A percentile compares a stretch with the other conserved stretches of the same genome.
These are phyloP conservation scores for Lithocarpus polystachyus DNA, from an alignment of 306 rosid genomes.

Conservation along the genomic window DNA sequence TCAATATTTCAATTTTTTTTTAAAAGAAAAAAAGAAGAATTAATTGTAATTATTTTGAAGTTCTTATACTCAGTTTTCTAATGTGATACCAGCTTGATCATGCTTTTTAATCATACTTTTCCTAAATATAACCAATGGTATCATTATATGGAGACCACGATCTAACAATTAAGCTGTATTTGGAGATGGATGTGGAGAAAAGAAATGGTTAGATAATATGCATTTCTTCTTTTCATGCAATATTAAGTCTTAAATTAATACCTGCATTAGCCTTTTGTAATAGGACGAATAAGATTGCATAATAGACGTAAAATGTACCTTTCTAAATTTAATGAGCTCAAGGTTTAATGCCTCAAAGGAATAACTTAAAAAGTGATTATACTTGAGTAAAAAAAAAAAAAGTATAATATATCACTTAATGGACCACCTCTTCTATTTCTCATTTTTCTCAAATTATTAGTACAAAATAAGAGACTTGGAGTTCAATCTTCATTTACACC, in stretches of 20 bases:
- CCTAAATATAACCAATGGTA: conserved; percentile 16
- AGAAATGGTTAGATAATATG: background rate
- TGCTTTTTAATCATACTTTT: conserved; percentile 24
- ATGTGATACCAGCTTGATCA: no score
- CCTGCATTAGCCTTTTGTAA: background rate
- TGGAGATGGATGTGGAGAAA: conserved; percentile 8
- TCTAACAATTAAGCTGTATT: conserved; percentile 4
- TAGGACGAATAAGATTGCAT: background rate
- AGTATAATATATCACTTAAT: no score
- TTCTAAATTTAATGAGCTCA: background rate
- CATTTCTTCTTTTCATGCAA: background rate
- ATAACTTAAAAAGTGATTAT: background rate
- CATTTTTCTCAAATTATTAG: no score
- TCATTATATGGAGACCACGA: conserved; percentile 23
- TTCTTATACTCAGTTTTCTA: no score
- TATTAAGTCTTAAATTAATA: no score
- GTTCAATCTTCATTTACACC: accelerated
- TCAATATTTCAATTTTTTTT: no score
- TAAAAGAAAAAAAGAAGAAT: no score
- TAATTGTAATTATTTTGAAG: no score
- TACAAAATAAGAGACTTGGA: no score
- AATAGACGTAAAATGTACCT: conserved; percentile 4
- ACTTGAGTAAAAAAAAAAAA: background rate
- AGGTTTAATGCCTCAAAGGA: background rate
- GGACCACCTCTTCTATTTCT: no score